Base-by-base conservation (phyloP, 2,329 filamentous ascomycete genomes). In the Tolypocladium endophyticum region DNA sequence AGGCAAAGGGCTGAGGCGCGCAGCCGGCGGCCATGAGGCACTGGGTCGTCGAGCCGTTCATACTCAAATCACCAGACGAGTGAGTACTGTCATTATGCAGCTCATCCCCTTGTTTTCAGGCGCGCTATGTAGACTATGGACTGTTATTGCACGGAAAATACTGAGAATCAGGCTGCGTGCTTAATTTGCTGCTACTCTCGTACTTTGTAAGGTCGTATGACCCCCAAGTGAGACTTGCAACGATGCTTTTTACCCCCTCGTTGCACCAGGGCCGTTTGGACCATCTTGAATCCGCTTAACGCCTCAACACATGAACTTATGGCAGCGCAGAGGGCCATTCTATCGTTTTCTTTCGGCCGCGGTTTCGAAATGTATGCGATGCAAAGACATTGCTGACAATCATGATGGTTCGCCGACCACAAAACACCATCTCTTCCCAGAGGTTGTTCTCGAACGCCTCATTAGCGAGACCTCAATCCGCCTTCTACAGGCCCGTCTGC, bases 1-100 rank as follows among this genome's bases (percentile, higher is more conserved):
- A 75, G 77, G 68, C 76, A 76, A 61, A 77, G 73, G 59, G 77
- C 79, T 0, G 69, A 74, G 60, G 68, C 70, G 1, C 69, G 61
- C 20, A 53, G 18, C 33, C 50, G 50, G 50, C 50, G 6, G 14
- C 18, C 7, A 30, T 11, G 14, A 16, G 14, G 2, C n/a, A n/a
- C n/a, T n/a, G n/a, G n/a, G n/a, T n/a, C n/a, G n/a, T n/a, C n/a
- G n/a, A n/a, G 43, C 23, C 23, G 23, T 30, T 12, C 2, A 45
- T 3, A 36, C 35, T 12, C 35, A 3, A 36, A 36, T 36, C 8
- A 14, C 35, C 35, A 4, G 6, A 25, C 43, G 12, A 47, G 8
- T 20, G 11, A 14, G 23, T 25, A 14, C n/a, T 45, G 1, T 14
- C 9, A 25, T 14, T 28, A 14, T 30, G 30, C 50, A 12, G 50